Evolutionary conservation across 495 filamentous ascomycete species (phyloP).

Genomic region (Penicillium desertorum): DNA sequence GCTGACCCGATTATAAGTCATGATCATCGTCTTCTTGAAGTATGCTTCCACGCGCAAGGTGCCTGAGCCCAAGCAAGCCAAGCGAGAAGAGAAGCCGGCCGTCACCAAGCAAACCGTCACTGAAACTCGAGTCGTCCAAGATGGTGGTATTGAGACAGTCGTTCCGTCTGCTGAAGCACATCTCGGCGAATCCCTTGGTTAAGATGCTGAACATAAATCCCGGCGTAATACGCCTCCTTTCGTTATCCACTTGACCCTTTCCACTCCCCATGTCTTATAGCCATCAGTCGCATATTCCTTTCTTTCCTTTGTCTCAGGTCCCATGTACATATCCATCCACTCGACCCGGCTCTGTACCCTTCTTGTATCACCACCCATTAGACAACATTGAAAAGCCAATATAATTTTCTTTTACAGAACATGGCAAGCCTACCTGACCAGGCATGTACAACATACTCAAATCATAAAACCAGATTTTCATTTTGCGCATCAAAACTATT

Average conservation of each 20-base stretch:
- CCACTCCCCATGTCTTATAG: not conserved
- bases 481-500: not conserved
- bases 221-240: not conserved
- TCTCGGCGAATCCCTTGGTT: constrained; percentile 44
- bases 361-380: constrained; percentile 7
- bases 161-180: constrained; percentile 22
- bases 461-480: not conserved
- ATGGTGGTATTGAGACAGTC: constrained; percentile 14
- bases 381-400: not conserved
- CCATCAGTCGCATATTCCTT: not conserved
- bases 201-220: constrained; percentile 3
- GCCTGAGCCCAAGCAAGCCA: constrained; percentile 34
- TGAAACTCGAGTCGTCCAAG: constrained; percentile 27
- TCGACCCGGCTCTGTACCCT: not conserved
- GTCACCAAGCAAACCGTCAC: constrained; percentile 28
- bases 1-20: constrained; percentile 39
- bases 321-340: not conserved
- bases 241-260: not conserved
- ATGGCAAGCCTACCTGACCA: no score
- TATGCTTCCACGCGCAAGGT: constrained; percentile 42
- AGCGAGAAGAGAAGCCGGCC: constrained; percentile 37
- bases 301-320: constrained; percentile 6
- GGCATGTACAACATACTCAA: not conserved
- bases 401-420: no score
- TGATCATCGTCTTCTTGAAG: constrained; percentile 49